Evolutionary conservation across 441 rosid species (phyloP), one percentile per base, ranked within the genome.

Genomic region (Jatropha podagrica): DNA sequence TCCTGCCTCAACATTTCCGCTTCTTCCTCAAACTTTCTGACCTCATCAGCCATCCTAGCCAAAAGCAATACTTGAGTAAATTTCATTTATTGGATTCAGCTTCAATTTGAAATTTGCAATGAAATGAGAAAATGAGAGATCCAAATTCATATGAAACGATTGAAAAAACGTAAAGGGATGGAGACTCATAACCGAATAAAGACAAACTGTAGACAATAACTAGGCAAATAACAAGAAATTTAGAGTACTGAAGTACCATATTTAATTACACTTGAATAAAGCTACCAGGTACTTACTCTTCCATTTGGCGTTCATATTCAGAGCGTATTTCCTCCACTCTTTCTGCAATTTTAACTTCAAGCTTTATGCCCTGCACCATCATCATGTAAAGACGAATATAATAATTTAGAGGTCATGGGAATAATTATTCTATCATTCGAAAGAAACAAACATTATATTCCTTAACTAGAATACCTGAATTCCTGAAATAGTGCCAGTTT

Each of bases 1-100:
- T 91, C 97, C 75, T 86, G 84, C 84, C 83, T 91, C 54, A 91
- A 85, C 73, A 58, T 83, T 83, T 85, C 87, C n/a, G 92, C 86
- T 79, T 92, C 96, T 82, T 86, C 80, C 86, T 89, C 89, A 69
- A 85, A 87, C 69, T 81, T 87, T 61, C 84, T 80, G 4, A 92
- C 76, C 84, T 92, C 97, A 71, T 84, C 91, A 60, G 86, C 84
- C 87, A 93, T 90, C 88, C 99, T 96, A 81, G 78, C 65, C 67
- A 78, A 76, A 78, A 18, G 61, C 65, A 65, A 6, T 41, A 41
- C 52, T 54, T 65, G 26, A 54, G 69, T 81, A 69, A 78, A 68
- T 75, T 74, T 65, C 49, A 65, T 9, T 11, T 13, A 41, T 38
- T 32, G 46, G 18, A 49, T 49, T 69, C 56, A 61, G 12, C 56